phyloP scores from a whole-genome alignment of 768 basidiomycete species.

The Dacryopinax primogenitus region DNA sequence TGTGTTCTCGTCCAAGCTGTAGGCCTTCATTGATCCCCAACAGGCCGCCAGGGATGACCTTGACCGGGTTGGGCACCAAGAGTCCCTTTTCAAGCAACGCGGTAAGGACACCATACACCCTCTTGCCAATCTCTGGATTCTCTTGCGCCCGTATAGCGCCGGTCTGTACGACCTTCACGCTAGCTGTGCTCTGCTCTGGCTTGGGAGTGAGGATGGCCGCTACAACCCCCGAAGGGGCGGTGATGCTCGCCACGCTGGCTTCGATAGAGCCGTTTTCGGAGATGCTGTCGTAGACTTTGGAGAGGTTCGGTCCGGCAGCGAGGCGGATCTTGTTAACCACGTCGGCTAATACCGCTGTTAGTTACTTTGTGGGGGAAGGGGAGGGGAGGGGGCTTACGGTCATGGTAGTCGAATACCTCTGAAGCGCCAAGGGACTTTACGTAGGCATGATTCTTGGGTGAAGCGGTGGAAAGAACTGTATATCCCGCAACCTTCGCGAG shows the following conservation, averaged over 20 bases:
- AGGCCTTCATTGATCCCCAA: conserved; percentile 13
- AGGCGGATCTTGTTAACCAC: conserved; percentile 13
- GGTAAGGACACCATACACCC: not conserved
- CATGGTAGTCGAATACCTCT: conserved; percentile 33
- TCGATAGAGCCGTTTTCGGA: conserved; percentile 16
- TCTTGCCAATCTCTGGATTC: not conserved
- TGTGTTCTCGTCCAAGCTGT: conserved; percentile 11
- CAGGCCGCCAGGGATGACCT: conserved; percentile 13
- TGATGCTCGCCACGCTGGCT: conserved; percentile 10
- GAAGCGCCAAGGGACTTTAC: conserved; percentile 33
- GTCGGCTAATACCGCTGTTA: not conserved
- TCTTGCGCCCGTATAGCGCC: not conserved
- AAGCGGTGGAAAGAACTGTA: conserved; percentile 35
- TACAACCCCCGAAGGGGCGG: conserved; percentile 6
- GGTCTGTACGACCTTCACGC: conserved; percentile 9
- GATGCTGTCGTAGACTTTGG: conserved; percentile 17
- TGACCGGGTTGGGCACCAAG: conserved; percentile 13
- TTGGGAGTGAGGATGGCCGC: conserved; percentile 9
- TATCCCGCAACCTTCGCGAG: conserved; percentile 35
- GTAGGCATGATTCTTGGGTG: conserved; percentile 30
- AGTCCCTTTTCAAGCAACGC: conserved; percentile 5
- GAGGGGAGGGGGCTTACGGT: conserved; percentile 9
- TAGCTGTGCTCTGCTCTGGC: not conserved
- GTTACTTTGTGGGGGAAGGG: not conserved
- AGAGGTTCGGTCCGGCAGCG: conserved; percentile 13